phyloP scores from a whole-genome alignment of 2,329 filamentous ascomycete genomes.

The Daldinia sp. region DNA sequence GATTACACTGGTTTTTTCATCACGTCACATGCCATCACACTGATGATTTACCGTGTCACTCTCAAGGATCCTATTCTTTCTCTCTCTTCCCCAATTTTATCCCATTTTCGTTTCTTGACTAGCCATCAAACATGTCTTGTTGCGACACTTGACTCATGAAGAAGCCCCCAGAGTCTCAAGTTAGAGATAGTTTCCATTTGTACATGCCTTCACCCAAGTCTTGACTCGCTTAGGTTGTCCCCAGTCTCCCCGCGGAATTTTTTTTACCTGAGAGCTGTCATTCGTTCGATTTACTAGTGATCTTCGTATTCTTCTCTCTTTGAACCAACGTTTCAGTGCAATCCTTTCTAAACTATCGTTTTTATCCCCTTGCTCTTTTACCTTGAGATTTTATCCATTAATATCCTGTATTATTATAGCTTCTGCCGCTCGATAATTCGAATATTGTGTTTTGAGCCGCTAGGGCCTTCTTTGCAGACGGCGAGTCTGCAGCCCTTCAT shows the following conservation, averaged over 20 bases:
- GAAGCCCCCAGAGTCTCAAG: slow-evolving; percentile 16
- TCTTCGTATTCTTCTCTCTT: slow-evolving; percentile 25
- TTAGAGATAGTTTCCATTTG: slow-evolving; percentile 29
- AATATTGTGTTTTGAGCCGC: slow-evolving; percentile 24
- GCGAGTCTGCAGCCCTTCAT: slow-evolving; percentile 33
- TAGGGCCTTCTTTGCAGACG: slow-evolving; percentile 31
- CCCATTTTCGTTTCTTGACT: slow-evolving; percentile 9
- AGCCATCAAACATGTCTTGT: slow-evolving; percentile 14
- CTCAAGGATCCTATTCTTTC: neutral
- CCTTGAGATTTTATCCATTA: slow-evolving; percentile 31
- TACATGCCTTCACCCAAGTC: slow-evolving; percentile 11
- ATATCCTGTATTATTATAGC: slow-evolving; percentile 28
- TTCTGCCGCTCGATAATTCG: slow-evolving; percentile 23
- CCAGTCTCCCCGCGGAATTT: slow-evolving; percentile 36
- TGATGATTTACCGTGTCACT: slow-evolving; percentile 8
- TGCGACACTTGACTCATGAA: slow-evolving; percentile 29
- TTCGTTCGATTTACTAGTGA: slow-evolving; percentile 33
- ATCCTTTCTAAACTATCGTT: slow-evolving; percentile 14
- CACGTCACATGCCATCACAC: slow-evolving; percentile 29
- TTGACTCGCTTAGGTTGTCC: slow-evolving; percentile 27
- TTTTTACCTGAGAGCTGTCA: slow-evolving; percentile 37
- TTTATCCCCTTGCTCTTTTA: slow-evolving; percentile 4
- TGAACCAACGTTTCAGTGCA: slow-evolving; percentile 30
- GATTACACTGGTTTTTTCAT: slow-evolving; percentile 8
- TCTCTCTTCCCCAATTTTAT: too few relatives aligned